Conservation (phyloP, 495 filamentous ascomycete species). For the Pseudoneurospora amorphoporcata region DNA sequence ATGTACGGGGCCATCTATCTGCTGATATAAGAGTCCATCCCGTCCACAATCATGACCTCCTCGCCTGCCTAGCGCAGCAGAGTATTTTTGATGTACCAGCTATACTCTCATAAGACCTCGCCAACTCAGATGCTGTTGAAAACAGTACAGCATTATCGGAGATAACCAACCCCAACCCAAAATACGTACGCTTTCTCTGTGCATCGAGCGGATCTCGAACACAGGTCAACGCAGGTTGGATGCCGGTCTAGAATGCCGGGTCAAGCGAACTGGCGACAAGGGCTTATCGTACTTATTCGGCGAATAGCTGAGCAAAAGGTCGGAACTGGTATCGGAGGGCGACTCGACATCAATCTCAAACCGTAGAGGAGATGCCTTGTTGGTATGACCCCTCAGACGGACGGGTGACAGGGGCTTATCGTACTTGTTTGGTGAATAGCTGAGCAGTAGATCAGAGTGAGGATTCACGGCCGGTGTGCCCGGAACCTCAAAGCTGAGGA, state of each 20-base stretch:
- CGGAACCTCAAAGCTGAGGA: conserved; percentile 5
- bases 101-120: background rate
- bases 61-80: background rate
- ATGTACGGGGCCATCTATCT: background rate
- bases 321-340: conserved; percentile 1
- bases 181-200: background rate
- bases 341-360: background rate
- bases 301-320: background rate
- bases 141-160: background rate
- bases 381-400: background rate
- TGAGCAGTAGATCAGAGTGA: conserved; percentile 5
- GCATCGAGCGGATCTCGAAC: background rate
- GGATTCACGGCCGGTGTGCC: background rate
- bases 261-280: background rate
- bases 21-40: background rate
- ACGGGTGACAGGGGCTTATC: conserved; percentile 1
- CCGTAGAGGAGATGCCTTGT: background rate
- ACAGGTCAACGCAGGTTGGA: background rate
- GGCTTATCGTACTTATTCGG: background rate
- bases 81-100: background rate
- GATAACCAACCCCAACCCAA: background rate
- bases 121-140: background rate
- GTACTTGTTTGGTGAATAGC: conserved; percentile 1
- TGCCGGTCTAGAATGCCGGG: background rate
- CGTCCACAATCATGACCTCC: background rate